phyloP scores from a whole-genome alignment of 257 asterid genomes.

The Linaria vulgaris region DNA sequence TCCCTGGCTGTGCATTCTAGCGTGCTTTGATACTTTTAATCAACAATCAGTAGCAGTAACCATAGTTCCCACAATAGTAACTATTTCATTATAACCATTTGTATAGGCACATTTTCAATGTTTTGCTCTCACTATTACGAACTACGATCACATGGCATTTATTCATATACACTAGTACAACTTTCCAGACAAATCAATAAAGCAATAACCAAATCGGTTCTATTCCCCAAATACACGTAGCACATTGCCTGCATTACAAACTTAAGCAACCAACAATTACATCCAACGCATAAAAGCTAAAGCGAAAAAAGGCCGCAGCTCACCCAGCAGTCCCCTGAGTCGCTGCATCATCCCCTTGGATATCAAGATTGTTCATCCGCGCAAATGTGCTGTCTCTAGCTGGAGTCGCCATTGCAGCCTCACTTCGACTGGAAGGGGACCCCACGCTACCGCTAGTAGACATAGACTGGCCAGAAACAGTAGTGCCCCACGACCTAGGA shows the following conservation, averaged over 20 bases:
- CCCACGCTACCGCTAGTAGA: constrained; percentile 79
- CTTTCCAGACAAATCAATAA: background rate
- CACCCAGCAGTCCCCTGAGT: constrained; percentile 73
- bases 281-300: constrained; percentile 2
- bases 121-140: background rate
- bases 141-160: background rate
- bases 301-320: constrained; percentile 25
- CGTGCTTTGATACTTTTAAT: background rate
- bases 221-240: background rate
- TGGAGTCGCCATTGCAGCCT: constrained; percentile 64
- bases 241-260: background rate
- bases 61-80: background rate
- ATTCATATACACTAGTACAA: constrained; percentile 1
- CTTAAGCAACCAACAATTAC: constrained; percentile 14
- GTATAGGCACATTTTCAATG: too few relatives aligned
- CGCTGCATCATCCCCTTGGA: constrained; percentile 71
- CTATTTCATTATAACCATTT: background rate
- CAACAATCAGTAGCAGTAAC: constrained; percentile 2
- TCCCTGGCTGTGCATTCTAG: background rate
- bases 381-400: constrained; percentile 48
- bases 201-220: constrained; percentile 1
- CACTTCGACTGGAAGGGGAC: constrained; percentile 80
- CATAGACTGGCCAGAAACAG: constrained; percentile 73
- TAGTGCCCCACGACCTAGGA: constrained; percentile 66
- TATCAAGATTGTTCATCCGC: constrained; percentile 57